A percentile compares a stretch with the other conserved stretches of the same genome.
Conservation (phyloP, 495 filamentous ascomycete genomes). For the Lepraria neglecta region DNA sequence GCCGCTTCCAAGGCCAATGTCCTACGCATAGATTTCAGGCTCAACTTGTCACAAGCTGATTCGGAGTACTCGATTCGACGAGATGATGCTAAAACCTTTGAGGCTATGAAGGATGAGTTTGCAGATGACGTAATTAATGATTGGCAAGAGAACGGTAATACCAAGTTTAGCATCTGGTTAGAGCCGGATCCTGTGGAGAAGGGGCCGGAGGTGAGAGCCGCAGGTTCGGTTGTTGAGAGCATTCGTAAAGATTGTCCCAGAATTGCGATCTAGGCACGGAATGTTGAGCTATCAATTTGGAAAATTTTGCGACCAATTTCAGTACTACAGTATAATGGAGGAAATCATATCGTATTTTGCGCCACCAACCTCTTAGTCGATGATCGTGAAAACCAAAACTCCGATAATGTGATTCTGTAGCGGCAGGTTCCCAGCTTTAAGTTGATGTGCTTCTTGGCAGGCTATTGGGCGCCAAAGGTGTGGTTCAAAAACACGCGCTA, state of each 20-base stretch:
- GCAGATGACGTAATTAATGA: not conserved
- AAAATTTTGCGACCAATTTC: too few relatives aligned
- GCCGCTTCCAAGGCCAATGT: not conserved
- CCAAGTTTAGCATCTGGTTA: constrained; percentile 3
- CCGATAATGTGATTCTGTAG: too few relatives aligned
- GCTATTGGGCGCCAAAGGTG: not conserved
- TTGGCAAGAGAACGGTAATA: not conserved
- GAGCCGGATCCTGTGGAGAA: constrained; percentile 2
- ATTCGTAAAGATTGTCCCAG: not conserved
- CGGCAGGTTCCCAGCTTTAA: too few relatives aligned
- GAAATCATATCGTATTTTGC: too few relatives aligned
- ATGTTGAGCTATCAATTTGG: too few relatives aligned
- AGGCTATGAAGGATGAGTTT: constrained; percentile 1
- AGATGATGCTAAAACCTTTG: not conserved
- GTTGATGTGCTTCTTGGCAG: too few relatives aligned
- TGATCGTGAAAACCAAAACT: too few relatives aligned
- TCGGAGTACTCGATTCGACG: not conserved
- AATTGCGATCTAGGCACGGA: not conserved
- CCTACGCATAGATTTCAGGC: not conserved
- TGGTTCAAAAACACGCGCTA: constrained; percentile 6
- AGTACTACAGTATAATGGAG: too few relatives aligned
- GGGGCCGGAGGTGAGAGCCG: not conserved
- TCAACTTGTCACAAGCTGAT: not conserved
- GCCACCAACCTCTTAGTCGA: too few relatives aligned
- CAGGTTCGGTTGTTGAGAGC: not conserved